These are phyloP conservation scores for Boletus bicolor DNA, from an alignment of 768 basidiomycete genomes.

Conservation along the genomic window DNA sequence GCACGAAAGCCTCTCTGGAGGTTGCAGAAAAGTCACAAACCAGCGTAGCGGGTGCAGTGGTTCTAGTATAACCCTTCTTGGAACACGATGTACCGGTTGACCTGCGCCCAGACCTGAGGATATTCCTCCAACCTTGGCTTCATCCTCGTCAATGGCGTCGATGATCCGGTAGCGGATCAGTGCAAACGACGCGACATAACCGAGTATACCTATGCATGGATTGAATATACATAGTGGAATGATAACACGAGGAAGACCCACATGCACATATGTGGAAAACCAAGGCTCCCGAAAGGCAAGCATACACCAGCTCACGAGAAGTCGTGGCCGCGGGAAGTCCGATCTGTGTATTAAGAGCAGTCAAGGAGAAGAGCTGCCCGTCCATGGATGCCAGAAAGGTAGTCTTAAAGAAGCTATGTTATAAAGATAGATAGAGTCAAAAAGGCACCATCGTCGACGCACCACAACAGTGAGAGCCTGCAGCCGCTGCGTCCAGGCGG, in stretches of 20 bases:
- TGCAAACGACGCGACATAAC: constrained; percentile 27
- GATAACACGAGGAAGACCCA: constrained; percentile 9
- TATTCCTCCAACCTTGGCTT: constrained; percentile 10
- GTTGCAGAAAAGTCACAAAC: neutral
- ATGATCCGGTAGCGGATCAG: constrained; percentile 28
- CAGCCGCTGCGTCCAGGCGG: constrained; percentile 25
- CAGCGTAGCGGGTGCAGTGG: constrained; percentile 6
- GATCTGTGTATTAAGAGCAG: constrained; percentile 20
- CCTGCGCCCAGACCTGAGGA: neutral
- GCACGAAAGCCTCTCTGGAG: neutral
- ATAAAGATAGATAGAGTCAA: neutral
- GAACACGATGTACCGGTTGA: constrained; percentile 8
- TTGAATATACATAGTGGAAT: neutral
- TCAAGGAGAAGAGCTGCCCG: constrained; percentile 27
- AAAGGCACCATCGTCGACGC: constrained; percentile 2
- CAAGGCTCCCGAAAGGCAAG: constrained; percentile 30
- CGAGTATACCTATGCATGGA: constrained; percentile 23
- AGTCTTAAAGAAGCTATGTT: constrained; percentile 19
- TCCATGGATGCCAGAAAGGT: constrained; percentile 30
- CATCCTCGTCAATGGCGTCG: constrained; percentile 17
- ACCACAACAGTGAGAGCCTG: constrained; percentile 31
- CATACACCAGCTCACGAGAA: constrained; percentile 25
- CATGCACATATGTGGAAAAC: constrained; percentile 31
- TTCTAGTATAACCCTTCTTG: constrained; percentile 18
- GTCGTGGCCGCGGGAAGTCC: constrained; percentile 1